Evolutionary conservation across 2,329 filamentous ascomycete species (phyloP).

Genomic region (Aspergillus spinulosporus): DNA sequence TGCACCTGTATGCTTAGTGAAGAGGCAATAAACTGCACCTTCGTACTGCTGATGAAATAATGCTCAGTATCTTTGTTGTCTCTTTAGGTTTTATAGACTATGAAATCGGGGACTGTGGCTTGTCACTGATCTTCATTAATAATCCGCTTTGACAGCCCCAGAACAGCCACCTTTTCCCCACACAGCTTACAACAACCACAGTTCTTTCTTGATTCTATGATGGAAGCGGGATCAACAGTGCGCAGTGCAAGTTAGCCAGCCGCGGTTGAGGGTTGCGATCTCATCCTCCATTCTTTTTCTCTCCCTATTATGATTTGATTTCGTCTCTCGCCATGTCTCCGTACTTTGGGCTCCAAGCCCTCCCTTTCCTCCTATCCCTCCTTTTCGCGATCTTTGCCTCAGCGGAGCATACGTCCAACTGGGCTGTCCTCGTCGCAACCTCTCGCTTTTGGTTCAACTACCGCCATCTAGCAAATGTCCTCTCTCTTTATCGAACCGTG

Average conservation of each 20-base stretch:
- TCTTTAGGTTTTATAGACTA: no score
- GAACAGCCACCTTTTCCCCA: constrained; percentile 6
- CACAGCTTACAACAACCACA: neutral
- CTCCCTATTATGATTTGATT: constrained; percentile 22
- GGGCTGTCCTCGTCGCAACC: constrained; percentile 97
- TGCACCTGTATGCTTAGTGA: no score
- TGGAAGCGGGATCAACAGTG: neutral
- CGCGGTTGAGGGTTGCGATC: constrained; percentile 1
- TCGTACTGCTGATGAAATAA: constrained; percentile 55
- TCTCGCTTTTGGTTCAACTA: constrained; percentile 99
- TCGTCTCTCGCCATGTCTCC: constrained; percentile 29
- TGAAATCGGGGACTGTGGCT: neutral
- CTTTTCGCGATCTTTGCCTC: constrained; percentile 19
- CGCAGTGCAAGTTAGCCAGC: constrained; percentile 1
- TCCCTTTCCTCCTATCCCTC: constrained; percentile 27
- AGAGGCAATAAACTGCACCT: no score
- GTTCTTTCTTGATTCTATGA: constrained; percentile 1
- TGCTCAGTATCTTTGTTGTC: constrained; percentile 41
- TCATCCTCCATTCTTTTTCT: constrained; percentile 1
- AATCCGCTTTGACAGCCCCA: constrained; percentile 8
- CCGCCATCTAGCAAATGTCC: constrained; percentile 93
- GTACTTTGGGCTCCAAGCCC: constrained; percentile 27
- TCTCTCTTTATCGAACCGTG: constrained; percentile 95
- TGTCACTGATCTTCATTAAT: constrained; percentile 1
- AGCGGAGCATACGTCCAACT: constrained; percentile 84